phyloP scores from a whole-genome alignment of 2,329 filamentous ascomycete genomes.

The Grosmannia clavigera region DNA sequence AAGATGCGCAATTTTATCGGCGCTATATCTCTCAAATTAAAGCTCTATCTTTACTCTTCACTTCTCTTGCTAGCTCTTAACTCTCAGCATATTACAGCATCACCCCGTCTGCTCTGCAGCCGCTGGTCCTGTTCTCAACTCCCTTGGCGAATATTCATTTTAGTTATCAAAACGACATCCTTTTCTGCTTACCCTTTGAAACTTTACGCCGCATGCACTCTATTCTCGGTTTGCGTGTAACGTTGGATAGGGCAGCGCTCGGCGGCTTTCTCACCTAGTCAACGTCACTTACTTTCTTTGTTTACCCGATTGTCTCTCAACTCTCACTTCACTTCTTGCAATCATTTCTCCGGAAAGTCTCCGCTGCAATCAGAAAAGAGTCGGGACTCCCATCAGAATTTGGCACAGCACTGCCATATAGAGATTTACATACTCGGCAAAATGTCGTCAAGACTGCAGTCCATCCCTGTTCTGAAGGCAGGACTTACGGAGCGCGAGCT shows the following conservation, averaged over 20 bases:
- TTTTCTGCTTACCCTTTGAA: no score
- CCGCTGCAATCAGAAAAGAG: background rate
- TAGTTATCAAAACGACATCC: background rate
- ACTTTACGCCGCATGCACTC: background rate
- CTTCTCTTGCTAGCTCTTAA: background rate
- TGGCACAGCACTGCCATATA: background rate
- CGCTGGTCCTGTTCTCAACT: background rate
- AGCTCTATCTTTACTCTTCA: no score
- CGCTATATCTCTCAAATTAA: no score
- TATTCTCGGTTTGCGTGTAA: background rate
- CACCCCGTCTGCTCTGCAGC: background rate
- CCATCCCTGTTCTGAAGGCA: background rate
- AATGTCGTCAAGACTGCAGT: background rate
- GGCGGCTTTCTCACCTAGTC: background rate
- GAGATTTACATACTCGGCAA: background rate
- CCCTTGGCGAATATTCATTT: background rate
- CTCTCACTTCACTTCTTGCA: background rate
- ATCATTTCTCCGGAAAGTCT: background rate
- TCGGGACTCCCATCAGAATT: background rate
- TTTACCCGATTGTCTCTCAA: background rate
- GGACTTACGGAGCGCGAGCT: constrained; percentile 11
- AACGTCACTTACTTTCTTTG: background rate
- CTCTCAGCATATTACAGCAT: background rate
- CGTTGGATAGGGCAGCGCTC: background rate
- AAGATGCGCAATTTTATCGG: background rate